Percentiles rank a stretch among this genome's conserved stretches.
Evolutionary conservation across 169 alveolate genomes (phyloP).

Genomic region (Plasmodium relictum): DNA sequence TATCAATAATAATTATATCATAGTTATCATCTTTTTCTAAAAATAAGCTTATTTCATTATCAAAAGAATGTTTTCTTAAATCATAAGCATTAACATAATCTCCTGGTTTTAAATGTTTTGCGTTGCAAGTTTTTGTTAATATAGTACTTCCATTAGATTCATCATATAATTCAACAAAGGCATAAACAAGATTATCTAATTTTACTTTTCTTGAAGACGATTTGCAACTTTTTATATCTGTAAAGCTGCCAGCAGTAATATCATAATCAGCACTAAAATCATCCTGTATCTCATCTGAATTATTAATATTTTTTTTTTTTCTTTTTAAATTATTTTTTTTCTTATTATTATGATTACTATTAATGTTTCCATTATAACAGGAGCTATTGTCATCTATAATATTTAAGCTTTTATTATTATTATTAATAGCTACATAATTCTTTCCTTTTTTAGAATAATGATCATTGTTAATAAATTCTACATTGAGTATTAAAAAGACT

Average conservation of each 20-base stretch:
- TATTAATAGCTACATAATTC: not conserved
- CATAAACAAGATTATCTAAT: constrained; percentile 66
- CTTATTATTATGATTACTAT: not conserved
- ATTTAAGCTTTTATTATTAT: not conserved
- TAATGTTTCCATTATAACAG: not conserved
- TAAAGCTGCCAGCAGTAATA: not conserved
- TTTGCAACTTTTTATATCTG: constrained; percentile 54
- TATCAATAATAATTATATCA: constrained; percentile 64
- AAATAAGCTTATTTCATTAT: constrained; percentile 34
- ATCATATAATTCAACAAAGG: constrained; percentile 65
- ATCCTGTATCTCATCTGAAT: not conserved
- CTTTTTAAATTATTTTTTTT: constrained; percentile 41
- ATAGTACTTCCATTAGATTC: constrained; percentile 64
- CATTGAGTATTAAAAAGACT: constrained; percentile 54
- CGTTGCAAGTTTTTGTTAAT: constrained; percentile 71
- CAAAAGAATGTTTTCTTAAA: constrained; percentile 64
- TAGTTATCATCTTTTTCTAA: constrained; percentile 66
- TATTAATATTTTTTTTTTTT: constrained; percentile 19
- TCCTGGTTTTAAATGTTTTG: constrained; percentile 68
- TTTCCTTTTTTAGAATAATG: constrained; percentile 13
- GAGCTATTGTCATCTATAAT: not conserved
- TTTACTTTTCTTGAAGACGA: constrained; percentile 66
- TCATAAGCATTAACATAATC: constrained; percentile 76
- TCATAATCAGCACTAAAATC: not conserved
- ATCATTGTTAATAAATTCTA: constrained; percentile 41